Evolutionary conservation across 257 asterid species (phyloP).

Genomic region (Craterostigma plantagineum): DNA sequence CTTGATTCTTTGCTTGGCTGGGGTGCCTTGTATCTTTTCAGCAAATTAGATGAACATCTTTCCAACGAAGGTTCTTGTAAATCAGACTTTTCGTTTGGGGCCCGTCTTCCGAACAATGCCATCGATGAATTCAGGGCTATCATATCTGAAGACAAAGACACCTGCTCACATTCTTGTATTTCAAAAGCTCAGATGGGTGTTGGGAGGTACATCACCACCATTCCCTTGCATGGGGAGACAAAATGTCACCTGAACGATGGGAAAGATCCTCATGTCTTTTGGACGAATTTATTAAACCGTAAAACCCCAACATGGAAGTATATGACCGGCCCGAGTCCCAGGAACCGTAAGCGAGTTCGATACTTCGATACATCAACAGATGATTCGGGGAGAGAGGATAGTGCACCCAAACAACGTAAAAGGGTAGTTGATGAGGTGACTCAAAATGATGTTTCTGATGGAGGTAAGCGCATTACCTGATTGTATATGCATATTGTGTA

Average conservation of each 20-base stretch:
- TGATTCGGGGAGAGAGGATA: slow-evolving; percentile 20
- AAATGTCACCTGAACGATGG: slow-evolving; percentile 24
- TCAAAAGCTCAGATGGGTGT: slow-evolving; percentile 37
- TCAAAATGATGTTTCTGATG: slow-evolving; percentile 13
- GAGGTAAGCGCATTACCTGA: slow-evolving; percentile 14
- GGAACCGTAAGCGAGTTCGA: slow-evolving; percentile 62
- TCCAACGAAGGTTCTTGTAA: slow-evolving; percentile 17
- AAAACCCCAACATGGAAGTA: slow-evolving; percentile 49
- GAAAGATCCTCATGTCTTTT: slow-evolving; percentile 46
- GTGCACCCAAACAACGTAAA: slow-evolving; percentile 37
- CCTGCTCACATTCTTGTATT: slow-evolving; percentile 20
- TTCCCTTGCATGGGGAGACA: slow-evolving; percentile 49
- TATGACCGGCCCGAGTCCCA: slow-evolving; percentile 21
- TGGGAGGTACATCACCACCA: slow-evolving; percentile 26
- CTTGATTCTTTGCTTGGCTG: slow-evolving; percentile 49
- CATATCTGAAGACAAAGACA: slow-evolving; percentile 19
- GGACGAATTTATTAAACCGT: slow-evolving; percentile 59
- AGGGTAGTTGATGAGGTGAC: slow-evolving; percentile 19
- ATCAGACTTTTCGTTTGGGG: slow-evolving; percentile 24
- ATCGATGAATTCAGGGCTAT: slow-evolving; percentile 34
- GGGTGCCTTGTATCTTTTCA: slow-evolving; percentile 64
- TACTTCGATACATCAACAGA: slow-evolving; percentile 22
- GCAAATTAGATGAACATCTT: slow-evolving; percentile 56
- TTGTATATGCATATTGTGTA: neutral
- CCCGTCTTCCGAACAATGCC: slow-evolving; percentile 29